Evolutionary conservation across 1,284 basidiomycete species (phyloP).

Genomic region (Trametes sp.): DNA sequence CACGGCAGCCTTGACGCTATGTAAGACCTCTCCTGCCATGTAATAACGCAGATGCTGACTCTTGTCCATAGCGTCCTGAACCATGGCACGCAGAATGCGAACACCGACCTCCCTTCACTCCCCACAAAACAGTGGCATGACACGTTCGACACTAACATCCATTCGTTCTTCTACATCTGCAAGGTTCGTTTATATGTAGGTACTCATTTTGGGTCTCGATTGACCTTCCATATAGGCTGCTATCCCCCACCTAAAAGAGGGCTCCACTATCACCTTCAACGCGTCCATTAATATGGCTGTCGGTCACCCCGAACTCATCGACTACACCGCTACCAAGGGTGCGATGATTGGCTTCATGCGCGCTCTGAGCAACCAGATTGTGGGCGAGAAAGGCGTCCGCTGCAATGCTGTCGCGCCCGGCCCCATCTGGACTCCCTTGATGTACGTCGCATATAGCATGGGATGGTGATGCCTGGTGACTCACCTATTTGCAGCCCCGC

Average conservation of each 20-base stretch:
- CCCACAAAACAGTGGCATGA: constrained; percentile 59
- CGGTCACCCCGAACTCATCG: constrained; percentile 60
- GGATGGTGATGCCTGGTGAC: background rate
- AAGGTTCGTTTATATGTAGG: constrained; percentile 51
- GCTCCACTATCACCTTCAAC: constrained; percentile 59
- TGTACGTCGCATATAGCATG: constrained; percentile 38
- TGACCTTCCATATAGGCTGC: constrained; percentile 39
- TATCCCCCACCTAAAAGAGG: constrained; percentile 50
- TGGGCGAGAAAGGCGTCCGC: constrained; percentile 57
- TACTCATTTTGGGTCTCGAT: constrained; percentile 36
- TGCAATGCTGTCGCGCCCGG: constrained; percentile 61
- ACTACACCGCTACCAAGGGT: constrained; percentile 66
- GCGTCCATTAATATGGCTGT: constrained; percentile 57
- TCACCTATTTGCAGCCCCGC: constrained; percentile 39
- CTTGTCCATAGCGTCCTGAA: constrained; percentile 54
- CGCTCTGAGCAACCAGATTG: constrained; percentile 60
- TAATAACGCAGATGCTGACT: background rate
- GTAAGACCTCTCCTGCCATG: constrained; percentile 35
- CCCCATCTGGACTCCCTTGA: constrained; percentile 61
- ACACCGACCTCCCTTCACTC: constrained; percentile 52
- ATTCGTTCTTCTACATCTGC: constrained; percentile 61
- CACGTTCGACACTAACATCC: constrained; percentile 57
- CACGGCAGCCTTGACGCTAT: constrained; percentile 54
- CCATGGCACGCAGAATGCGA: constrained; percentile 59
- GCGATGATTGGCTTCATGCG: constrained; percentile 56